phyloP scores from a whole-genome alignment of 345 rosid genomes.

The Psidium friedrichsthalianum region DNA sequence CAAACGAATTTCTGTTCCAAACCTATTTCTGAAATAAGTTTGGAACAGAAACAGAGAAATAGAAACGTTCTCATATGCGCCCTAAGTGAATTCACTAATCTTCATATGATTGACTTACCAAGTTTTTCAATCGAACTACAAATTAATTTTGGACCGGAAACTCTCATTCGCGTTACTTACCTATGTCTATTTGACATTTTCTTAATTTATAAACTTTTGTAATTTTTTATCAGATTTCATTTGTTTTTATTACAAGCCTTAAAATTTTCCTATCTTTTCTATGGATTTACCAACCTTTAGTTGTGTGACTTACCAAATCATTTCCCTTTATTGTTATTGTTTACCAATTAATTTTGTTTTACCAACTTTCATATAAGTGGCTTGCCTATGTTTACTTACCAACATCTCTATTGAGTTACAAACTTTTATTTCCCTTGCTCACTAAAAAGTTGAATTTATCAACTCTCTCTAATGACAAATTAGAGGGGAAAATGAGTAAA shows the following conservation, averaged over 20 bases:
- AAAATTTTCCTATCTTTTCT: not conserved
- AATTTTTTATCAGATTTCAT: not conserved
- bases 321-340: not conserved
- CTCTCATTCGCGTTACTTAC: not conserved
- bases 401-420: too few relatives aligned
- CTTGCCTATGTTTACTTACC: too few relatives aligned
- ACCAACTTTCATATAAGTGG: too few relatives aligned
- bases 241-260: not conserved
- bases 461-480: too few relatives aligned
- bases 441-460: too few relatives aligned
- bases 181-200: not conserved
- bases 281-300: not conserved
- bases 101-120: not conserved
- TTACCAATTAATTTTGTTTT: not conserved
- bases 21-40: too few relatives aligned
- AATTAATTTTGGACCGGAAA: not conserved
- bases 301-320: not conserved
- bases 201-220: not conserved
- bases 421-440: too few relatives aligned
- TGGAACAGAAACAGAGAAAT: too few relatives aligned
- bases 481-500: too few relatives aligned
- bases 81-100: not conserved
- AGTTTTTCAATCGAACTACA: not conserved
- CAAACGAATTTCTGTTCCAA: too few relatives aligned
- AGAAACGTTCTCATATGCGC: too few relatives aligned